These are phyloP conservation scores for Colletotrichum nymphaeae DNA, from an alignment of 2,329 filamentous ascomycete genomes.

Conservation along the genomic window DNA sequence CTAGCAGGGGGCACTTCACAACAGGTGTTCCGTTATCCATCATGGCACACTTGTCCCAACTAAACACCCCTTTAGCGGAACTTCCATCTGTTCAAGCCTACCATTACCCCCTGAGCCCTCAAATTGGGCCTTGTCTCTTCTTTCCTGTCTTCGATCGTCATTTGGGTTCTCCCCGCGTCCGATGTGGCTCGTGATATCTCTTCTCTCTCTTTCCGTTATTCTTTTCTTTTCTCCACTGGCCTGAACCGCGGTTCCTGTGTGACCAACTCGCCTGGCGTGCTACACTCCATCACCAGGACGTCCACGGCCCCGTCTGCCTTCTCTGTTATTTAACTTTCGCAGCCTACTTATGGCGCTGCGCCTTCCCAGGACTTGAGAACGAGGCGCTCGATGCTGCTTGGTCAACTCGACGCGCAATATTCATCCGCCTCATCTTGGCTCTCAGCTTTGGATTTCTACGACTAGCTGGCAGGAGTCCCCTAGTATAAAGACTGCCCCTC, in stretches of 20 bases:
- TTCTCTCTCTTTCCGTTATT: background rate
- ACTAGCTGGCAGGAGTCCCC: background rate
- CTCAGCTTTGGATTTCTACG: background rate
- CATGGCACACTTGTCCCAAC: background rate
- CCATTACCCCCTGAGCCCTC: background rate
- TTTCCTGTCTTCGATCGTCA: background rate
- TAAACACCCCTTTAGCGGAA: background rate
- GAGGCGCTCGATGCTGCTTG: constrained; percentile 1
- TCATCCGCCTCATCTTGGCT: constrained; percentile 26
- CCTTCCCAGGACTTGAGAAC: background rate
- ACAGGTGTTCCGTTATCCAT: background rate
- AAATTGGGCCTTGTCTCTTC: background rate
- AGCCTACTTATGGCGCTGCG: background rate
- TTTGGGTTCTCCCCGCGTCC: background rate
- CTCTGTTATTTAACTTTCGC: background rate
- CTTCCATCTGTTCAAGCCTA: background rate
- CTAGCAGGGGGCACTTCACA: background rate
- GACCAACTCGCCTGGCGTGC: constrained; percentile 10
- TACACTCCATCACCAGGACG: constrained; percentile 5
- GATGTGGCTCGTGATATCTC: background rate
- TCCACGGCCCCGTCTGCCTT: background rate
- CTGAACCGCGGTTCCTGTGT: background rate
- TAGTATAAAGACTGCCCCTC: constrained; percentile 21
- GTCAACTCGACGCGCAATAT: background rate
- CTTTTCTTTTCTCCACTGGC: background rate